Evolutionary conservation across 225 moss, liverwort and hornwort species (phyloP).

Genomic region (Marchantia paleacea): DNA sequence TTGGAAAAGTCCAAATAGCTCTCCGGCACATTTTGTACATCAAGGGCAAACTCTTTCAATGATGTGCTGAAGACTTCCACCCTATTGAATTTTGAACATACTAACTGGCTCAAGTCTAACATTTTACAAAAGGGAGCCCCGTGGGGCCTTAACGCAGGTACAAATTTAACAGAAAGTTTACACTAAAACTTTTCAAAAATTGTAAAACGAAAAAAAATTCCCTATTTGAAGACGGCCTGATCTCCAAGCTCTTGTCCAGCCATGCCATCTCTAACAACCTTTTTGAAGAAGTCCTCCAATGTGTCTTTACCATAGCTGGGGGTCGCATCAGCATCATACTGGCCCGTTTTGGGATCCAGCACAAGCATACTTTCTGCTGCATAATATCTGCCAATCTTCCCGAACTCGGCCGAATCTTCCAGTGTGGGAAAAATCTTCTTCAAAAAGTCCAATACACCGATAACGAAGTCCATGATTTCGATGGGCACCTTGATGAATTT

Average conservation of each 20-base stretch:
- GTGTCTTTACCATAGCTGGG: constrained; percentile 89
- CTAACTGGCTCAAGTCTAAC: background rate
- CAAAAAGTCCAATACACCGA: constrained; percentile 71
- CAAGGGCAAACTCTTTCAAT: background rate
- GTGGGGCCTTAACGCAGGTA: no score
- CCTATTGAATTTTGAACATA: background rate
- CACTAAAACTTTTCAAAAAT: background rate
- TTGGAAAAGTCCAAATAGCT: background rate
- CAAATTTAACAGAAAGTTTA: background rate
- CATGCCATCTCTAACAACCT: constrained; percentile 83
- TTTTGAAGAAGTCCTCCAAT: constrained; percentile 82
- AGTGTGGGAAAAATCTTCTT: constrained; percentile 68
- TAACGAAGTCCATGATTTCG: constrained; percentile 95
- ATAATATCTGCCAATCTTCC: constrained; percentile 95
- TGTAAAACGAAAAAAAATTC: background rate
- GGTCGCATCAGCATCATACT: constrained; percentile 81
- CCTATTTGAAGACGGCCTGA: constrained; percentile 74
- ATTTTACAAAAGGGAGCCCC: background rate
- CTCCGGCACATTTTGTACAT: constrained; percentile 7
- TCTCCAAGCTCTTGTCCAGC: constrained; percentile 97
- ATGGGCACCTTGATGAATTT: constrained; percentile 94
- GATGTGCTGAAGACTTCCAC: background rate
- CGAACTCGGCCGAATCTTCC: constrained; percentile 83
- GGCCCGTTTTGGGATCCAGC: constrained; percentile 62
- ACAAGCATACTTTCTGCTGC: constrained; percentile 97